These are phyloP conservation scores for Auricularia sp. DNA, from an alignment of 768 basidiomycete genomes.

Conservation along the genomic window DNA sequence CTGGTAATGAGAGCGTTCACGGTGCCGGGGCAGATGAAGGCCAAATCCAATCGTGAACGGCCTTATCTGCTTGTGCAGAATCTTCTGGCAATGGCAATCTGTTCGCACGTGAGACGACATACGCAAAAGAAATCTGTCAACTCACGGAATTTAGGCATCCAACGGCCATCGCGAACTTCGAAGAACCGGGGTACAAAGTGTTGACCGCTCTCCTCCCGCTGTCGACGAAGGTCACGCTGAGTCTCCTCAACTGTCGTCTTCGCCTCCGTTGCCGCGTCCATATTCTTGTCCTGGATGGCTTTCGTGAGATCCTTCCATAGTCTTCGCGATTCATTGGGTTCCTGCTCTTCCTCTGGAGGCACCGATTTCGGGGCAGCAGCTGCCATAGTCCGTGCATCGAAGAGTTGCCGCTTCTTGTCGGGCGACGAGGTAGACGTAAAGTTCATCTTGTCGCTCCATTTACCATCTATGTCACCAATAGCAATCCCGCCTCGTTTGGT, in stretches of 20 bases:
- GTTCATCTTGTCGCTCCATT: slow-evolving; percentile 89
- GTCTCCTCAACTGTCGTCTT: slow-evolving; percentile 87
- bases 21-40: slow-evolving; percentile 15
- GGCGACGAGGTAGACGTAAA: slow-evolving; percentile 47
- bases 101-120: neutral
- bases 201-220: slow-evolving; percentile 64
- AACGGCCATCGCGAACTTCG: slow-evolving; percentile 62
- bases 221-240: slow-evolving; percentile 71
- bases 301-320: slow-evolving; percentile 78
- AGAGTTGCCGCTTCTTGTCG: slow-evolving; percentile 64
- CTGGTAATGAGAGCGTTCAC: neutral
- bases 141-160: slow-evolving; percentile 73
- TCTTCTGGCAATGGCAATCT: slow-evolving; percentile 34
- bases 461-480: slow-evolving; percentile 78
- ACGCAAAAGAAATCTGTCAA: slow-evolving; percentile 6
- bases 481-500: slow-evolving; percentile 56
- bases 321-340: slow-evolving; percentile 83
- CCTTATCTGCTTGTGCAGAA: slow-evolving; percentile 52
- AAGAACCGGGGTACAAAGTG: slow-evolving; percentile 75
- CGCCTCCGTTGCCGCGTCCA: slow-evolving; percentile 87
- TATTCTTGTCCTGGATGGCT: slow-evolving; percentile 80
- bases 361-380: slow-evolving; percentile 77
- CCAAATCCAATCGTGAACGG: slow-evolving; percentile 78
- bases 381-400: slow-evolving; percentile 66
- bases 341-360: slow-evolving; percentile 78